phyloP scores from a whole-genome alignment of 1,284 basidiomycete genomes.

The Hemileia vastatrix region DNA sequence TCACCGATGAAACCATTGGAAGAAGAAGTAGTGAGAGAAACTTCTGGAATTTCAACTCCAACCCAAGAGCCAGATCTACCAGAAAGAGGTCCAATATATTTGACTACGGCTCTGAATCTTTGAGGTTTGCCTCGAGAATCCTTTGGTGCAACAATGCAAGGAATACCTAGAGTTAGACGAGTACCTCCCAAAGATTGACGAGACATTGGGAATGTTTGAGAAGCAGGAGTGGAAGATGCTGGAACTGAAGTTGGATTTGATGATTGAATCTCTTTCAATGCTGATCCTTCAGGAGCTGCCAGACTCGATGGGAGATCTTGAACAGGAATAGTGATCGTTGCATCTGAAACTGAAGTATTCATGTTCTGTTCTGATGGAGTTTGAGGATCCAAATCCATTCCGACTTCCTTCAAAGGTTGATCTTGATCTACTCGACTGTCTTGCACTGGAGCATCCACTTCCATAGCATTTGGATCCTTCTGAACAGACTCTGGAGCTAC shows the following conservation, averaged over 20 bases:
- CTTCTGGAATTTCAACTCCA: conserved; percentile 71
- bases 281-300: background rate
- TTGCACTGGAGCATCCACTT: background rate
- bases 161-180: conserved; percentile 73
- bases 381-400: background rate
- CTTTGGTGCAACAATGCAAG: conserved; percentile 65
- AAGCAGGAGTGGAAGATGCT: background rate
- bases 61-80: conserved; percentile 77
- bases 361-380: background rate
- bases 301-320: background rate
- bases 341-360: background rate
- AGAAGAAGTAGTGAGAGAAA: conserved; percentile 51
- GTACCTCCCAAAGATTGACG: conserved; percentile 56
- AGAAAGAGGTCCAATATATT: conserved; percentile 73
- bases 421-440: conserved; percentile 7
- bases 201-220: background rate
- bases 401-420: background rate
- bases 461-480: background rate
- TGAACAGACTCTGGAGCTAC: too few relatives aligned
- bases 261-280: too few relatives aligned
- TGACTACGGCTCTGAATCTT: conserved; percentile 70
- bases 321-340: background rate
- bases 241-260: background rate
- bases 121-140: too few relatives aligned
- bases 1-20: conserved; percentile 52